Percentiles rank a stretch among this genome's conserved stretches.
These are phyloP conservation scores for Protea cynaroides DNA, from an alignment of 164 flowering plant genomes.

Conservation along the genomic window DNA sequence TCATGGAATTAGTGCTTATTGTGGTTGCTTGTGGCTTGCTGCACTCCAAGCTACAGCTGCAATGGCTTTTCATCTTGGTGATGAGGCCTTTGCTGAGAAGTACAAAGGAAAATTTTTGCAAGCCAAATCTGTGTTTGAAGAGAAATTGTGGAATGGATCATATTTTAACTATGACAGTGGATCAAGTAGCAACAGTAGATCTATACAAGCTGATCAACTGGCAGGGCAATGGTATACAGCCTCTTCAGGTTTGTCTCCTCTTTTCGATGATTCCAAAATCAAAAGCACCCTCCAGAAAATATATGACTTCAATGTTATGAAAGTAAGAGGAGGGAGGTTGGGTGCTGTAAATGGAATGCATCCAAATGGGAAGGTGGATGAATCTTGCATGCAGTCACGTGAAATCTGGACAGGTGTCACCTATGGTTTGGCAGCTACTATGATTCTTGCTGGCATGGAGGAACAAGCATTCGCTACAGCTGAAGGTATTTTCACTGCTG, in stretches of 20 bases:
- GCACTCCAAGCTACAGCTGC: slow-evolving; percentile 95
- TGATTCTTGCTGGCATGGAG: slow-evolving; percentile 81
- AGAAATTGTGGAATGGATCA: slow-evolving; percentile 84
- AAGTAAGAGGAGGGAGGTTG: slow-evolving; percentile 76
- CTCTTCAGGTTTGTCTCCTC: slow-evolving; percentile 75
- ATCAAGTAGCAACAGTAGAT: slow-evolving; percentile 78
- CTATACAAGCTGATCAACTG: slow-evolving; percentile 89
- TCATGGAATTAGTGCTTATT: slow-evolving; percentile 90
- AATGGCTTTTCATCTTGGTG: slow-evolving; percentile 77
- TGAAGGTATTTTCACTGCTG: slow-evolving; percentile 78
- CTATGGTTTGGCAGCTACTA: slow-evolving; percentile 73
- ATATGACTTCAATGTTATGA: slow-evolving; percentile 84
- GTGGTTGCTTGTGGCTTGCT: slow-evolving; percentile 93
- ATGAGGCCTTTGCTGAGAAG: slow-evolving; percentile 52
- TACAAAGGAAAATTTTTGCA: slow-evolving; percentile 53
- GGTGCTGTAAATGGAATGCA: slow-evolving; percentile 96
- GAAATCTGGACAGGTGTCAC: slow-evolving; percentile 97
- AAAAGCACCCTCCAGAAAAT: slow-evolving; percentile 62
- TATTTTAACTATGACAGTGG: slow-evolving; percentile 93
- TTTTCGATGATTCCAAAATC: slow-evolving; percentile 70
- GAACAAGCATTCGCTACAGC: slow-evolving; percentile 76
- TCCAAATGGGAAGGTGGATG: slow-evolving; percentile 83
- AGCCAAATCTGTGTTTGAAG: slow-evolving; percentile 67
- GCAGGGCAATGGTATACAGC: slow-evolving; percentile 96
- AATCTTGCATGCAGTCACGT: slow-evolving; percentile 91